phyloP scores from a whole-genome alignment of 139 green algal genomes.

The Klebsormidium nitens region DNA sequence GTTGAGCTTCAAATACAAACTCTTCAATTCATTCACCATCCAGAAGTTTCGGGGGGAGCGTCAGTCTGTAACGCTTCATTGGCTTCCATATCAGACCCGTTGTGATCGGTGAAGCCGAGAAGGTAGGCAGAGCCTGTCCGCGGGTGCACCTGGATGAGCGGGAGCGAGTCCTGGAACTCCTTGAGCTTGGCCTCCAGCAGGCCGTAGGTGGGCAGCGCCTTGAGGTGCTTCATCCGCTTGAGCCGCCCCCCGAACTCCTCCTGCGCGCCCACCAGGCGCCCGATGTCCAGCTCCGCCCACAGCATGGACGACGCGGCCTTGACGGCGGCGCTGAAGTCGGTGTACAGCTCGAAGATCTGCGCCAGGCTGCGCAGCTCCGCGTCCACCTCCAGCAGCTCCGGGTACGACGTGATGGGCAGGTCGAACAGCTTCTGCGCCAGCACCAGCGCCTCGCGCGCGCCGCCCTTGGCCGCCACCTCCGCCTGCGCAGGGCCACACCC shows the following conservation, averaged over 20 bases:
- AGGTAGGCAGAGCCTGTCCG: no score
- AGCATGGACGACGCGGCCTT: conserved; percentile 55
- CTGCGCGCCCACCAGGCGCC: conserved; percentile 57
- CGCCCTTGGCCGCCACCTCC: conserved; percentile 44
- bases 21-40: no score
- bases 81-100: no score
- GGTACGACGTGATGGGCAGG: conserved; percentile 69
- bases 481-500: conserved; percentile 10
- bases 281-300: conserved; percentile 74
- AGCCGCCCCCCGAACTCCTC: conserved; percentile 54
- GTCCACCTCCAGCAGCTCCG: conserved; percentile 51
- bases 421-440: conserved; percentile 80
- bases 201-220: conserved; percentile 57
- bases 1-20: no score
- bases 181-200: conserved; percentile 62
- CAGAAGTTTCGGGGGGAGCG: no score
- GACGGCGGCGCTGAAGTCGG: conserved; percentile 58
- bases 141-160: conserved; percentile 62
- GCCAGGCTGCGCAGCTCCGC: conserved; percentile 53
- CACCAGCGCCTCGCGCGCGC: conserved; percentile 63
- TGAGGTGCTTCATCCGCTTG: conserved; percentile 58
- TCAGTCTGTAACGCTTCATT: no score
- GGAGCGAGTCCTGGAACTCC: conserved; percentile 72
- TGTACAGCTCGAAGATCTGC: conserved; percentile 69
- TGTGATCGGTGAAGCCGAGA: no score